Evolutionary conservation across 31 red algal species (phyloP).

Genomic region (Endocladia muricata): DNA sequence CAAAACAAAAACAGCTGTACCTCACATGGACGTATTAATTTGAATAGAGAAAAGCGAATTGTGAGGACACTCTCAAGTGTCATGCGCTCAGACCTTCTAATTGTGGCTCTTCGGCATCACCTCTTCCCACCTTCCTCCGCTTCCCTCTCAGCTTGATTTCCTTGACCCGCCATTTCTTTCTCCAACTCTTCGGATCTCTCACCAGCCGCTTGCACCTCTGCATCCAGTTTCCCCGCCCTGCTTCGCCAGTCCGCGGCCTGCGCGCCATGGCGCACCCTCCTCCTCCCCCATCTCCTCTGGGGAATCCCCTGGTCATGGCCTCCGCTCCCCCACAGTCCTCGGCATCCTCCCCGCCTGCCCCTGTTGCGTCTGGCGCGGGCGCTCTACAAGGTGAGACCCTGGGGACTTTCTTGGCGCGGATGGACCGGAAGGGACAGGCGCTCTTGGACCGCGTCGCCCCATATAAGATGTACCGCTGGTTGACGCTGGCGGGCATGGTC

Average conservation of each 20-base stretch:
- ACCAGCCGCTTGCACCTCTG: neutral
- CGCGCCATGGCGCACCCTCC: neutral
- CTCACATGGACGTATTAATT: too few species aligned
- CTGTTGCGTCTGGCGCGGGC: neutral
- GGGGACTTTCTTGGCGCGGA: neutral
- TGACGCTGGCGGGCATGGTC: slow-evolving; percentile 39
- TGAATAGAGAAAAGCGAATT: too few species aligned
- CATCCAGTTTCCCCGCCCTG: neutral
- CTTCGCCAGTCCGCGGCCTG: slow-evolving; percentile 4
- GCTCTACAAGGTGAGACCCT: slow-evolving; percentile 2
- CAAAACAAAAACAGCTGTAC: too few species aligned
- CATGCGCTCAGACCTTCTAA: too few species aligned
- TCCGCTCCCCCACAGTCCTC: neutral
- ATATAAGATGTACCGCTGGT: slow-evolving; percentile 74
- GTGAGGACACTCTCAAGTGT: too few species aligned
- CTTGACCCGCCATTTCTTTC: neutral
- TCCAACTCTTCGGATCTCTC: neutral
- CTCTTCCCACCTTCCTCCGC: neutral
- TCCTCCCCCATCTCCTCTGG: neutral
- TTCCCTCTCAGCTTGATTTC: too few species aligned
- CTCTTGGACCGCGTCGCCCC: slow-evolving; percentile 73
- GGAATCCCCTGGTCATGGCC: neutral
- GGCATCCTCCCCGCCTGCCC: neutral
- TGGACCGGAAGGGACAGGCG: slow-evolving; percentile 31
- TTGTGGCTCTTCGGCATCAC: neutral